Conservation (phyloP, 495 filamentous ascomycete genomes). For the Aspergillus cristatus region DNA sequence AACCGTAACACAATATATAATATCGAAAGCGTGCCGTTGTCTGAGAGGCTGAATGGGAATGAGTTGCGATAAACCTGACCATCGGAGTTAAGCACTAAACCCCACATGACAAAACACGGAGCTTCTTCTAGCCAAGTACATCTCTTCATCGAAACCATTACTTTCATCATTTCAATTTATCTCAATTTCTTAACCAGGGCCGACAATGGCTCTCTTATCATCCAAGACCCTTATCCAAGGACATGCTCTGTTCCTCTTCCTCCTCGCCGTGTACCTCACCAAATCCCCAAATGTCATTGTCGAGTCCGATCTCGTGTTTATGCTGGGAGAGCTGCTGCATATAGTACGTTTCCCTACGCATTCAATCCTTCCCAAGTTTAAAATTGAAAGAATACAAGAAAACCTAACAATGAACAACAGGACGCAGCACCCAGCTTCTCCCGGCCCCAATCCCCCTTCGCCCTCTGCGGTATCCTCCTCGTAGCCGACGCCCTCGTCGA, state of each 20-base stretch:
- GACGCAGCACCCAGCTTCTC: constrained; percentile 47
- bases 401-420: constrained; percentile 19
- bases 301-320: constrained; percentile 72
- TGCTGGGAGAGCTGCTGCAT: constrained; percentile 74
- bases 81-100: constrained; percentile 1
- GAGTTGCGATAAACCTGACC: background rate
- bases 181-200: too few relatives aligned
- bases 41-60: background rate
- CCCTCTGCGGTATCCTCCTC: constrained; percentile 63
- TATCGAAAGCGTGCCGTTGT: too few relatives aligned
- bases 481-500: constrained; percentile 59
- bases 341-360: too few relatives aligned
- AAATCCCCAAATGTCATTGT: constrained; percentile 57
- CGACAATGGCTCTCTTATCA: constrained; percentile 70
- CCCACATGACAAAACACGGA: background rate
- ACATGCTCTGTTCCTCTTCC: constrained; percentile 72
- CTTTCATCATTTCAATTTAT: too few relatives aligned
- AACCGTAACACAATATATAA: too few relatives aligned
- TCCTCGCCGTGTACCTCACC: constrained; percentile 74
- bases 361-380: constrained; percentile 1
- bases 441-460: constrained; percentile 53
- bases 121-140: too few relatives aligned
- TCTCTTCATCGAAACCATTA: too few relatives aligned
- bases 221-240: constrained; percentile 67
- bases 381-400: too few relatives aligned